Percentiles rank a stretch among this genome's conserved stretches.
phyloP scores from a whole-genome alignment of 345 rosid species.

The Erysimum cheiranthoides region DNA sequence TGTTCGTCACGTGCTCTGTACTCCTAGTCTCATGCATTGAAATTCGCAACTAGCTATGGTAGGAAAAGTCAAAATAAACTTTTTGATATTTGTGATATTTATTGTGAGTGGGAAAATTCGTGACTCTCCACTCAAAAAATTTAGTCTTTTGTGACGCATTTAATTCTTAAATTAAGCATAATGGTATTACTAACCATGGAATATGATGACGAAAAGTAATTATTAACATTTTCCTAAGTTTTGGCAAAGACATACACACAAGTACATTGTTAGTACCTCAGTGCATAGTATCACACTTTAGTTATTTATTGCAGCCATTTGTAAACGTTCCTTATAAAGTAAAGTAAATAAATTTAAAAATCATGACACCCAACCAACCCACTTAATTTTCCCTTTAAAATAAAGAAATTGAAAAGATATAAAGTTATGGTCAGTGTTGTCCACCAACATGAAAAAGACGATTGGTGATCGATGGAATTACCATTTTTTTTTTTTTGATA shows the following conservation, averaged over 20 bases:
- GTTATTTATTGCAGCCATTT: neutral
- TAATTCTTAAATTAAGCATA: neutral
- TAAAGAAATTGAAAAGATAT: slow-evolving; percentile 4
- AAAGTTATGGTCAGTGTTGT: slow-evolving; percentile 16
- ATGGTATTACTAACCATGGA: neutral
- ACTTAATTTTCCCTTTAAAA: slow-evolving; percentile 6
- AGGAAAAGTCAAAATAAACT: slow-evolving; percentile 19
- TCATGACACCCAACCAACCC: neutral
- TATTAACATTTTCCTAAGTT: neutral
- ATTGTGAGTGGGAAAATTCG: slow-evolving; percentile 18
- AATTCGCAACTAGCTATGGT: neutral
- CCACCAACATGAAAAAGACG: neutral
- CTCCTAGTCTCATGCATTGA: slow-evolving; percentile 23
- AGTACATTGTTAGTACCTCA: slow-evolving; percentile 32
- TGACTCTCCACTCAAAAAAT: slow-evolving; percentile 22
- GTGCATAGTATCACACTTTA: slow-evolving; percentile 25
- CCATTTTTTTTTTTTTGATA: too few relatives aligned
- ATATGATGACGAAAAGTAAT: slow-evolving; percentile 17
- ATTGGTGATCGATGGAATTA: neutral
- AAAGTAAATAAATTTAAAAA: neutral
- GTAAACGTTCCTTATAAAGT: slow-evolving; percentile 13
- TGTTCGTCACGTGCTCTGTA: slow-evolving; percentile 34
- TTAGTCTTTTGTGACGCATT: slow-evolving; percentile 8
- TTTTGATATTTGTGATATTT: slow-evolving; percentile 20
- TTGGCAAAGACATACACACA: slow-evolving; percentile 13